Percentiles rank a stretch among this genome's conserved stretches.
phyloP scores from a whole-genome alignment of 2,329 filamentous ascomycete genomes.

The Emmonsiellopsis sp. region DNA sequence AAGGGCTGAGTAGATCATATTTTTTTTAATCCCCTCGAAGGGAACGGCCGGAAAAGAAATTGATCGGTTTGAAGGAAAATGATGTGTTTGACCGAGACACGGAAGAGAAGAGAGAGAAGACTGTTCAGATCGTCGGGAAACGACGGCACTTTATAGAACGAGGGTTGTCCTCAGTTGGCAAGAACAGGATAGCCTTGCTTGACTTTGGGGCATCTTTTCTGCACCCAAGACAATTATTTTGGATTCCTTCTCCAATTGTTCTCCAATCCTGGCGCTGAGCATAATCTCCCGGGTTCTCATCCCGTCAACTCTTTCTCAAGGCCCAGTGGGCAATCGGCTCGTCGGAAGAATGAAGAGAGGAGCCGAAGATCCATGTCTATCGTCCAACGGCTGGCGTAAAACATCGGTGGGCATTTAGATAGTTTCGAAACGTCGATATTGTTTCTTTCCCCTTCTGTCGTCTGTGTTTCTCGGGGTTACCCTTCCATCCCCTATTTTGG shows the following conservation, averaged over 20 bases:
- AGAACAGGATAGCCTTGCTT: background rate
- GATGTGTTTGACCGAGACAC: background rate
- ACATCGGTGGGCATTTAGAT: background rate
- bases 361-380: conserved; percentile 1
- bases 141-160: background rate
- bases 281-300: background rate
- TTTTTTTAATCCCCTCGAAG: background rate
- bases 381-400: background rate
- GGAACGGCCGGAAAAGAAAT: background rate
- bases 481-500: background rate
- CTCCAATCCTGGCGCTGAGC: background rate
- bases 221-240: background rate
- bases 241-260: background rate
- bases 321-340: background rate
- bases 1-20: conserved; percentile 16
- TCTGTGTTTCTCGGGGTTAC: background rate
- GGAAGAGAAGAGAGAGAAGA: background rate
- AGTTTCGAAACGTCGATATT: background rate
- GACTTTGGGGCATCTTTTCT: background rate
- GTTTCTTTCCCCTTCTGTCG: background rate
- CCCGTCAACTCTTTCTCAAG: background rate
- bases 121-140: background rate
- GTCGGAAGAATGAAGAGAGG: background rate
- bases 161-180: background rate
- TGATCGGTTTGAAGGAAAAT: background rate